These are phyloP conservation scores for Erythrobasidium yunnanense DNA, from an alignment of 768 basidiomycete species.

Conservation along the genomic window DNA sequence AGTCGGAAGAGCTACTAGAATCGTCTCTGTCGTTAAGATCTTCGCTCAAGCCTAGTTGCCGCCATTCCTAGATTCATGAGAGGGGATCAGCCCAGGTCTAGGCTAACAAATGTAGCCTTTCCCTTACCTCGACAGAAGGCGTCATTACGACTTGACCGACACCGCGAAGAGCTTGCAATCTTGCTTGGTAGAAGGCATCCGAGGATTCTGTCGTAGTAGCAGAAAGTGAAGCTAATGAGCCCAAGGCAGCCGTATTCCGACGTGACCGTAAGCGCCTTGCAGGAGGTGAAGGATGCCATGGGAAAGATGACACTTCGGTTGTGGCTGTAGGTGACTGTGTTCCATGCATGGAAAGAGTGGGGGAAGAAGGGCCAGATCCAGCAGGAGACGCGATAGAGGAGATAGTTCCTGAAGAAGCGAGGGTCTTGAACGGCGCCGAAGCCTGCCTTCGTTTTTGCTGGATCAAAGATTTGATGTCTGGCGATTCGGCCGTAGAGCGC, in stretches of 20 bases:
- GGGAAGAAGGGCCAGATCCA: background rate
- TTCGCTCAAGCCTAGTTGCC: slow-evolving; percentile 29
- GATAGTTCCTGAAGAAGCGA: slow-evolving; percentile 15
- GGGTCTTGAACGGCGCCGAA: slow-evolving; percentile 31
- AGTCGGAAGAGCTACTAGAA: background rate
- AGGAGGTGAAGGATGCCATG: background rate
- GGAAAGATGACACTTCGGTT: background rate
- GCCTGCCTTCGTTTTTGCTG: slow-evolving; percentile 33
- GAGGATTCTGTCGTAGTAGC: too few species aligned
- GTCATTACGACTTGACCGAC: slow-evolving; percentile 34
- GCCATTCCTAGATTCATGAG: slow-evolving; percentile 34
- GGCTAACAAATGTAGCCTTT: too few species aligned
- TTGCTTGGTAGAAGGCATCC: slow-evolving; percentile 20
- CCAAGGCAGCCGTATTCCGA: slow-evolving; percentile 9
- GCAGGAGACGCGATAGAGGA: background rate
- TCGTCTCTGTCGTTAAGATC: slow-evolving; percentile 12
- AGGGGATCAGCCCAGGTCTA: background rate
- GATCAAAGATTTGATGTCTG: slow-evolving; percentile 31
- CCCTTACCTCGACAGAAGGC: slow-evolving; percentile 35
- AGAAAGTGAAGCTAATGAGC: background rate
- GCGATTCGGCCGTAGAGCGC: background rate
- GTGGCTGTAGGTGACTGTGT: background rate
- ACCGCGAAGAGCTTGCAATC: background rate
- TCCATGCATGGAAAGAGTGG: background rate
- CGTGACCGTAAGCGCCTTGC: slow-evolving; percentile 18